These are phyloP conservation scores for Elongisporangium senticosum DNA, from an alignment of 352 stramenopile genomes.

Conservation along the genomic window DNA sequence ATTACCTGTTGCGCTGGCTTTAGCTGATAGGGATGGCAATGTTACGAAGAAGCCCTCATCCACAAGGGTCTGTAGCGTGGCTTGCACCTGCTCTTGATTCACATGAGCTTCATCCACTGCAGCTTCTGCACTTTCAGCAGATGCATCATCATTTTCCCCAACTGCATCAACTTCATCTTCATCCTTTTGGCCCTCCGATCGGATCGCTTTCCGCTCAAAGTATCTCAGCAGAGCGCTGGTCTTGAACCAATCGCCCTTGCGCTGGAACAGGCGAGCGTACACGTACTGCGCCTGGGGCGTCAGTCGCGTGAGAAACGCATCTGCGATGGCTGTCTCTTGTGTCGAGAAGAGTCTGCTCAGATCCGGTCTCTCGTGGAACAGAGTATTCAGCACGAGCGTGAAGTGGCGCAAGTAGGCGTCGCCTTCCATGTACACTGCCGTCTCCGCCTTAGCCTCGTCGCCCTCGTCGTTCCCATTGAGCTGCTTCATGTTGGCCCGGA, in stretches of 20 bases:
- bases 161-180: slow-evolving; percentile 4
- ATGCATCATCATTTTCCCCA: neutral
- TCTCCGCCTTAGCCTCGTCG: neutral
- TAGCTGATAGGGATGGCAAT: slow-evolving; percentile 9
- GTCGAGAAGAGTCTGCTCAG: slow-evolving; percentile 40
- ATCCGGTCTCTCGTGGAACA: slow-evolving; percentile 39
- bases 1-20: neutral
- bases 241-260: slow-evolving; percentile 73
- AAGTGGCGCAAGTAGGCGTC: slow-evolving; percentile 72
- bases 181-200: neutral
- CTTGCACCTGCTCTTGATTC: slow-evolving; percentile 29
- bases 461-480: neutral
- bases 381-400: slow-evolving; percentile 38
- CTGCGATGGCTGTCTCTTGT: slow-evolving; percentile 33
- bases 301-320: slow-evolving; percentile 41
- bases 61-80: slow-evolving; percentile 33
- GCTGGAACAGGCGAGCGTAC: slow-evolving; percentile 73
- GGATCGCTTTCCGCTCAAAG: slow-evolving; percentile 15
- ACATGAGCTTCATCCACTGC: slow-evolving; percentile 1
- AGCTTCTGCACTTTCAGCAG: slow-evolving; percentile 8
- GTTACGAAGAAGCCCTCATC: slow-evolving; percentile 27
- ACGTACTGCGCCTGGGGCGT: slow-evolving; percentile 51
- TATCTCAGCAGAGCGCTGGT: slow-evolving; percentile 56
- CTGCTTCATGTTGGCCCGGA: neutral
- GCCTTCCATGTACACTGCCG: neutral